Conservation (phyloP, 2,329 filamentous ascomycete species). For the Penicillium sp. region DNA sequence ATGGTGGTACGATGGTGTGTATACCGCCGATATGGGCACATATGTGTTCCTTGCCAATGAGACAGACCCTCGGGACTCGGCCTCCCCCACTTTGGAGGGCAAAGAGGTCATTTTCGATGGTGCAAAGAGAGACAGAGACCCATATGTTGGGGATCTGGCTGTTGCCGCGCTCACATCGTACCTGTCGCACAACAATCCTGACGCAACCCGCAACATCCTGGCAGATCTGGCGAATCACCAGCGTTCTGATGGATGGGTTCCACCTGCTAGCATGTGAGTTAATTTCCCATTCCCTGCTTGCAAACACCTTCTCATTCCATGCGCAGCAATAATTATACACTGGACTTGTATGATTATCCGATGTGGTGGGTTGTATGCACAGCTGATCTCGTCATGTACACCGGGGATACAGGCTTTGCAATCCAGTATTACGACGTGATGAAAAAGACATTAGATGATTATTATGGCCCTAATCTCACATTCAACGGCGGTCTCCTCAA, state of each 20-base stretch:
- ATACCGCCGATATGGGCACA: constrained; percentile 53
- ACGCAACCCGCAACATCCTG: constrained; percentile 49
- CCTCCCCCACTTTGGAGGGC: constrained; percentile 45
- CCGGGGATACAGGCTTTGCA: constrained; percentile 47
- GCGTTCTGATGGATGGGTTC: constrained; percentile 54
- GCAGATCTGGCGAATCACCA: constrained; percentile 53
- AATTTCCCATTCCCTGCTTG: too few species aligned
- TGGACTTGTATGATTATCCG: constrained; percentile 54
- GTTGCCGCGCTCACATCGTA: constrained; percentile 52
- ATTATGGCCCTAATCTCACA: constrained; percentile 48
- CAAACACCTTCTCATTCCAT: neutral
- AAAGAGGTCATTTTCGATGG: constrained; percentile 53
- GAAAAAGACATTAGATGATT: constrained; percentile 45
- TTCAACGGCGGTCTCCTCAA: constrained; percentile 41
- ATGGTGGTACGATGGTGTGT: constrained; percentile 56
- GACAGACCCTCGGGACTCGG: constrained; percentile 50
- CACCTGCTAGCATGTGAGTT: constrained; percentile 49
- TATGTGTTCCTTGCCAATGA: constrained; percentile 50
- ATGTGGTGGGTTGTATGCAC: constrained; percentile 55
- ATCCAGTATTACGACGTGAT: constrained; percentile 45
- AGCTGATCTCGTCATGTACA: constrained; percentile 53
- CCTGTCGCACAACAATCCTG: constrained; percentile 46
- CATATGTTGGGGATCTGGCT: constrained; percentile 55
- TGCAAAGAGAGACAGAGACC: constrained; percentile 54
- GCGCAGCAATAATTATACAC: constrained; percentile 42